Conservation (phyloP, 1,284 basidiomycete genomes). For the Inonotus obliquus region DNA sequence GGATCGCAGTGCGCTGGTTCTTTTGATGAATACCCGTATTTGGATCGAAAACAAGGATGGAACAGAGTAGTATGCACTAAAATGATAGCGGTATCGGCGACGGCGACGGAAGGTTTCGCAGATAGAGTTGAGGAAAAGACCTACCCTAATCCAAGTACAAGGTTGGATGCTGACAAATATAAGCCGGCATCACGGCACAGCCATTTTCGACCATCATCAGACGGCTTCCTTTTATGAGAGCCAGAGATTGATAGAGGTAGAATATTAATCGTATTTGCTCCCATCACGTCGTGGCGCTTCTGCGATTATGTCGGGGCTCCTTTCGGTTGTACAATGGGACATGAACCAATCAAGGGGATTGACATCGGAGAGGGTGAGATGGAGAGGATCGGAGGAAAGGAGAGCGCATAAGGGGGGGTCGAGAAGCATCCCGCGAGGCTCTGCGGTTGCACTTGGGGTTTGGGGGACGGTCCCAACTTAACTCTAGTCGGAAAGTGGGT, state of each 20-base stretch:
- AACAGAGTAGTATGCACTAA: neutral
- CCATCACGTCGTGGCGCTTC: neutral
- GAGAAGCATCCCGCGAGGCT: neutral
- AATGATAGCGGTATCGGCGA: neutral
- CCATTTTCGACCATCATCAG: neutral
- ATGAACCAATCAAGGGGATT: neutral
- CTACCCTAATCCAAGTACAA: neutral
- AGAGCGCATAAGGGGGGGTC: slow-evolving; percentile 1
- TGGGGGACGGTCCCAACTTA: neutral
- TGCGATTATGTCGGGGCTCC: neutral
- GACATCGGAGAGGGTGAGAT: neutral
- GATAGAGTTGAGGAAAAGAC: neutral
- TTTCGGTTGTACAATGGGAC: neutral
- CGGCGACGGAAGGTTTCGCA: neutral
- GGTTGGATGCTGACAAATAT: neutral
- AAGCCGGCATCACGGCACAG: neutral
- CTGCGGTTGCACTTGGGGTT: neutral
- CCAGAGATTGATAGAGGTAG: neutral
- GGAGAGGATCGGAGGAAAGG: neutral
- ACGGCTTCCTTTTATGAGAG: neutral
- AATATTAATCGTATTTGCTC: neutral
- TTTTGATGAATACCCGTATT: neutral
- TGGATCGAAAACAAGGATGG: neutral
- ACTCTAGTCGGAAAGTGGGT: neutral
- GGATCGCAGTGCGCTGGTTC: neutral